Percentiles rank a stretch among this genome's conserved stretches.
Evolutionary conservation across 2,329 filamentous ascomycete species (phyloP).

Genomic region (Pestalotiopsis sp.): DNA sequence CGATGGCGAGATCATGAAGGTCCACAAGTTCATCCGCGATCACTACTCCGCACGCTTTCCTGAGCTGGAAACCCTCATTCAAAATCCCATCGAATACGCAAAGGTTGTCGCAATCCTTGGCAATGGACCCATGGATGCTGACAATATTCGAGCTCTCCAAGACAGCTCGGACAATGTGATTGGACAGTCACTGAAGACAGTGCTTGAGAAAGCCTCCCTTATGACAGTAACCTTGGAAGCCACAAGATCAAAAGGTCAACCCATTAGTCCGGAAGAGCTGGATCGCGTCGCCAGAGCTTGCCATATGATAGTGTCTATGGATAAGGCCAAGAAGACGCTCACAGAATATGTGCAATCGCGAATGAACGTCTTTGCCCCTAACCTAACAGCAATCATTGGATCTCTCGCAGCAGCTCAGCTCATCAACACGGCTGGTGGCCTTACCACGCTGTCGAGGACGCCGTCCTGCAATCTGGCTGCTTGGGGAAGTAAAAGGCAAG

Average conservation of each 20-base stretch:
- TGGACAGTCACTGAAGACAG: conserved; percentile 71
- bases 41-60: conserved; percentile 94
- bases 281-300: conserved; percentile 75
- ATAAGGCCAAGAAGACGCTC: conserved; percentile 81
- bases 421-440: conserved; percentile 89
- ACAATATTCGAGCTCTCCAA: conserved; percentile 78
- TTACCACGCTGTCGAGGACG: conserved; percentile 86
- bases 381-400: conserved; percentile 86
- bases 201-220: conserved; percentile 84
- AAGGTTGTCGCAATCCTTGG: conserved; percentile 92
- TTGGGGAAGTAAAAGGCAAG: conserved; percentile 84
- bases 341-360: conserved; percentile 95
- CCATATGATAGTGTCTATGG: conserved; percentile 83
- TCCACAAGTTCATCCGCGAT: conserved; percentile 95
- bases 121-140: conserved; percentile 82
- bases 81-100: conserved; percentile 90
- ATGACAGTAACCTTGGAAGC: conserved; percentile 97
- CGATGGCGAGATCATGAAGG: conserved; percentile 85
- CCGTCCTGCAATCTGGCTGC: conserved; percentile 91
- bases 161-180: conserved; percentile 77
- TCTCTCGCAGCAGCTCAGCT: conserved; percentile 92
- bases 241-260: conserved; percentile 80
- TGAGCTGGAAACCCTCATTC: conserved; percentile 85
- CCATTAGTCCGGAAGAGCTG: conserved; percentile 75
- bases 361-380: conserved; percentile 95